phyloP scores from a whole-genome alignment of 495 filamentous ascomycete species.

The Cudoniella acicularis region DNA sequence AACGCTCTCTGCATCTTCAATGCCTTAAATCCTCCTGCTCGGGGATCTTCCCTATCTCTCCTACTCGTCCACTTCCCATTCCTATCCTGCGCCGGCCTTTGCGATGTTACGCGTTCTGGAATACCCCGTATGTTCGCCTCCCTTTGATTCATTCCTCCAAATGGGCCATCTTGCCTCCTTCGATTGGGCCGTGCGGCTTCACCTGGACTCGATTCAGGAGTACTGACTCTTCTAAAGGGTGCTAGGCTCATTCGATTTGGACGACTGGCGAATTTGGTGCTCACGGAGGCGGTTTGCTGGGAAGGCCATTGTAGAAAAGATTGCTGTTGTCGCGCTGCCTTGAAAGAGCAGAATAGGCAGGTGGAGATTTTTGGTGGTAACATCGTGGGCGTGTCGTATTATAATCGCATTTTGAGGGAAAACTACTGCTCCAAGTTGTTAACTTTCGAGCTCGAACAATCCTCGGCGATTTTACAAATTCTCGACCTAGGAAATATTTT shows the following conservation, averaged over 20 bases:
- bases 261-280: constrained; percentile 3
- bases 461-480: neutral
- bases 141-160: constrained; percentile 74
- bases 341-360: constrained; percentile 27
- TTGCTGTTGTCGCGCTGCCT: constrained; percentile 14
- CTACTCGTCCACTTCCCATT: constrained; percentile 32
- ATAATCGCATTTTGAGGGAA: neutral
- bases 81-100: constrained; percentile 24
- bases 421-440: no score
- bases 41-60: constrained; percentile 27
- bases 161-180: constrained; percentile 55
- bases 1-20: constrained; percentile 91
- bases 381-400: constrained; percentile 7
- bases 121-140: constrained; percentile 50
- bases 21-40: constrained; percentile 62
- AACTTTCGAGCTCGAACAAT: no score
- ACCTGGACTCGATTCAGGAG: neutral
- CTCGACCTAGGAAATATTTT: neutral
- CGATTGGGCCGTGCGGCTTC: constrained; percentile 25
- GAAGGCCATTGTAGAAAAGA: constrained; percentile 8
- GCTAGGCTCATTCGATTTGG: constrained; percentile 22
- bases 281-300: constrained; percentile 10
- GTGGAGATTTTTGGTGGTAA: constrained; percentile 19
- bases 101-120: constrained; percentile 28
- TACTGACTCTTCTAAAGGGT: constrained; percentile 9